A percentile compares a stretch with the other conserved stretches of the same genome.
These are phyloP conservation scores for Insectozyma bohioensis DNA, from an alignment of 1,139 yeast species.

Conservation along the genomic window DNA sequence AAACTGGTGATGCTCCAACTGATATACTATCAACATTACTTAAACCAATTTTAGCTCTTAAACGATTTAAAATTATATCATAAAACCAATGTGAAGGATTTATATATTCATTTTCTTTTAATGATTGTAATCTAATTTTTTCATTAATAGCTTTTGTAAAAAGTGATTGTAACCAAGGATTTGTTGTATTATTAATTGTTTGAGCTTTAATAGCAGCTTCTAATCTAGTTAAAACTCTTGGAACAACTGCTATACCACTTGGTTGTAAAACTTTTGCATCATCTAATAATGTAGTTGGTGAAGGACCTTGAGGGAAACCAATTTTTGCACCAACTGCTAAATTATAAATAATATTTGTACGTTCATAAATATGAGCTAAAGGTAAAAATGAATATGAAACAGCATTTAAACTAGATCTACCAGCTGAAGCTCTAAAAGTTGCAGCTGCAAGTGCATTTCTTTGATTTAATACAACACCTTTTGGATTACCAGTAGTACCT, in stretches of 20 bases:
- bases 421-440: conserved; percentile 23
- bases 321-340: conserved; percentile 29
- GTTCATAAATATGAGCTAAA: conserved; percentile 66
- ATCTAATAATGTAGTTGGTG: conserved; percentile 38
- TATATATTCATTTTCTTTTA: conserved; percentile 8
- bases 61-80: conserved; percentile 27
- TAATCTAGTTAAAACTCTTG: conserved; percentile 38
- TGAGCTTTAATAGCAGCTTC: conserved; percentile 48
- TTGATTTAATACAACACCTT: conserved; percentile 69
- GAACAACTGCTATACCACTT: conserved; percentile 35
- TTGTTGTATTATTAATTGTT: conserved; percentile 44
- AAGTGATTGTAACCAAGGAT: conserved; percentile 25
- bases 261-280: conserved; percentile 39
- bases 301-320: conserved; percentile 43
- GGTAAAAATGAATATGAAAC: conserved; percentile 22
- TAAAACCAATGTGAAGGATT: conserved; percentile 25
- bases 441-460: conserved; percentile 51
- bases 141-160: conserved; percentile 30
- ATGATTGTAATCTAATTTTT: conserved; percentile 31
- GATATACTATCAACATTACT: conserved; percentile 26
- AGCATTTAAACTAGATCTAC: conserved; percentile 8
- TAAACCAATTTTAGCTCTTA: conserved; percentile 39
- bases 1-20: conserved; percentile 47
- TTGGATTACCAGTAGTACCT: conserved; percentile 75
- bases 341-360: conserved; percentile 27